These are phyloP conservation scores for Yamadazyma dushanensis DNA, from an alignment of 1,139 yeast species.

Conservation along the genomic window DNA sequence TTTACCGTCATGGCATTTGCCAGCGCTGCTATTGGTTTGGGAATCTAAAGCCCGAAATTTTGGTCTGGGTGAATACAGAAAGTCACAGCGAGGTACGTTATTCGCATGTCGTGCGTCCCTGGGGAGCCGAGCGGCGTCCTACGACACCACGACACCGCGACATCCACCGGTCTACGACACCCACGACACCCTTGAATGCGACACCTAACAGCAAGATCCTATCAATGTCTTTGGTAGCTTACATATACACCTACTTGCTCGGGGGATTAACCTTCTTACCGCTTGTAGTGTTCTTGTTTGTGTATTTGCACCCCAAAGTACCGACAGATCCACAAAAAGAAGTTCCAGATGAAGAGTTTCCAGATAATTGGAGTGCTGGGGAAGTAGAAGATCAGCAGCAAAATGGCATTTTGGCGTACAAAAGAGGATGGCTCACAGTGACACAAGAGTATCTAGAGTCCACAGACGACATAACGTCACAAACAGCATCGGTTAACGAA, in stretches of 20 bases:
- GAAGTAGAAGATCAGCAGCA: slow-evolving; percentile 58
- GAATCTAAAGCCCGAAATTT: too few species aligned
- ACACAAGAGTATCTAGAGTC: slow-evolving; percentile 71
- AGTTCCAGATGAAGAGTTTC: slow-evolving; percentile 8
- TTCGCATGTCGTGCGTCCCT: background rate
- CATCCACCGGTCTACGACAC: too few species aligned
- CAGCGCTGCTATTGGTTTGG: background rate
- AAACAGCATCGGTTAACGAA: slow-evolving; percentile 38
- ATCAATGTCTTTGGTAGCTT: slow-evolving; percentile 14
- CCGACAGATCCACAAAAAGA: slow-evolving; percentile 5
- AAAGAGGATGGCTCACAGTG: slow-evolving; percentile 80
- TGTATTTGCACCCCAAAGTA: slow-evolving; percentile 36
- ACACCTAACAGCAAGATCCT: too few species aligned
- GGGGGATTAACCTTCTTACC: slow-evolving; percentile 87
- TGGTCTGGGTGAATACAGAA: background rate
- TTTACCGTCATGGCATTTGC: background rate
- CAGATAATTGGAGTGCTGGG: slow-evolving; percentile 46
- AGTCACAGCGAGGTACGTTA: slow-evolving; percentile 1
- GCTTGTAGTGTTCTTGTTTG: slow-evolving; percentile 35
- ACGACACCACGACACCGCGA: background rate
- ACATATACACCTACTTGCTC: slow-evolving; percentile 41
- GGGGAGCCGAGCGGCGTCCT: background rate
- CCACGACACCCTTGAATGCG: too few species aligned
- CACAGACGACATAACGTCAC: slow-evolving; percentile 33
- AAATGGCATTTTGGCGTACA: slow-evolving; percentile 64